Evolutionary conservation across 352 stramenopile genomes (phyloP).

Genomic region (Phytophthora foliorum): DNA sequence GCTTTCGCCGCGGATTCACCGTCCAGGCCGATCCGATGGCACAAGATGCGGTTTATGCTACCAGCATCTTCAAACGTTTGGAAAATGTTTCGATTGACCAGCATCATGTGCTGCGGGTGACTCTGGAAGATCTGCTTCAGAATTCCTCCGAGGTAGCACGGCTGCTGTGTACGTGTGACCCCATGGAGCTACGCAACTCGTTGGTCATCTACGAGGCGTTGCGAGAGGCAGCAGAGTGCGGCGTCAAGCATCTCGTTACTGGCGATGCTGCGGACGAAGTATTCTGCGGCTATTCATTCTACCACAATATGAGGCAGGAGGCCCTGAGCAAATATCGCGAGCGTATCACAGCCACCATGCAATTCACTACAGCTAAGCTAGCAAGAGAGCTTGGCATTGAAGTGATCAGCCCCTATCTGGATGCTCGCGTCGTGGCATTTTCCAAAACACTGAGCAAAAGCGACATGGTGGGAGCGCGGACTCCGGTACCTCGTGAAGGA

Average conservation of each 20-base stretch:
- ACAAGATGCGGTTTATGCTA: constrained; percentile 55
- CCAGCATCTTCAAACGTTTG: constrained; percentile 55
- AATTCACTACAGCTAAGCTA: constrained; percentile 83
- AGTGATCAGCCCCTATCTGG: constrained; percentile 83
- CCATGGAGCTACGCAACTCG: constrained; percentile 90
- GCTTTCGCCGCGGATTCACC: constrained; percentile 63
- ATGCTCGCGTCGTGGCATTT: constrained; percentile 75
- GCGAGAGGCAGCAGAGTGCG: constrained; percentile 52
- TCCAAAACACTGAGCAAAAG: constrained; percentile 62
- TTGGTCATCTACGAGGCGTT: constrained; percentile 87
- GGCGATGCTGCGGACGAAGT: constrained; percentile 91
- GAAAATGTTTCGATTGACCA: constrained; percentile 54
- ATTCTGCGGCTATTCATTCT: constrained; percentile 92
- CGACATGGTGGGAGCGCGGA: constrained; percentile 75
- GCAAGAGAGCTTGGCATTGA: constrained; percentile 68
- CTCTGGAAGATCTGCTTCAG: constrained; percentile 63
- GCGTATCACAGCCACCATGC: constrained; percentile 83
- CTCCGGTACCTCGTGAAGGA: constrained; percentile 63
- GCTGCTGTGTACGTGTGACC: constrained; percentile 78
- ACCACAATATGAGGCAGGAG: constrained; percentile 66
- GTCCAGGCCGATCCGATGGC: constrained; percentile 56
- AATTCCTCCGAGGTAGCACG: constrained; percentile 53
- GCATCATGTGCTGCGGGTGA: constrained; percentile 69
- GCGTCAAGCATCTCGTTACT: constrained; percentile 76
- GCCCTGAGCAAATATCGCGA: constrained; percentile 74